Base-by-base conservation (phyloP, 345 rosid species). In the Rhodamnia rubescens region DNA sequence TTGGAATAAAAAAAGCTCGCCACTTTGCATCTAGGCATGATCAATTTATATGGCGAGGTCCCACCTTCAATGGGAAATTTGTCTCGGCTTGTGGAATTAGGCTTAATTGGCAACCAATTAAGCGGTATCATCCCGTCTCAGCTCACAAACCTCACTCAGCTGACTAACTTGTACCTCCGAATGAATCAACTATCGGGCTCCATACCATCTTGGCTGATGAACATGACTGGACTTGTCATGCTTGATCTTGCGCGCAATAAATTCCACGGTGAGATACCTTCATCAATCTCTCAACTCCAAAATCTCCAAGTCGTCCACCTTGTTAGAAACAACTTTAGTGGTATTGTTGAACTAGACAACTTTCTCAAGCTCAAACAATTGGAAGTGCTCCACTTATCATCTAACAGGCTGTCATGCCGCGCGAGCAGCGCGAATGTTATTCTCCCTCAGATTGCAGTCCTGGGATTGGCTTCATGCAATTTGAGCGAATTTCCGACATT, bases 401-500 rank as follows among this genome's bases (percentile, higher is more conserved):
- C 6, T 15, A 88, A 85, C 53, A 57, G 18, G 42, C 74, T 88
- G 1, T 58, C 59, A 7, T 16, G 85, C 44, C 8, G 58, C 16
- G n/a, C 0, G 14, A 36, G 81, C 40, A 42, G 15, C 11, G 9
- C 32, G 18, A 81, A 52, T 61, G 26, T 18, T 4, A 44, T 7
- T 59, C 1, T 52, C n/a, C 86, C 61, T 5, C 83, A 86, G 22
- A 26, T 82, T 13, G 13, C 12, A 1, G 0, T 0, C 5, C 29
- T 91, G 11, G 86, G 81, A 21, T 24, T 89, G 32, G 74, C 81
- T 26, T 53, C 74, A 8, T 89, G 88, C 85, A 87, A 85, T 51
- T 56, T 89, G 27, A 47, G 18, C 1, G 81, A 81, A 55, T 78
- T 87, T 29, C 89, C 88, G 4, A 2, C 27, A 24, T 87, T 87